Conservation (phyloP, 208 protist genomes). For the Acanthamoeba culbertsoni region DNA sequence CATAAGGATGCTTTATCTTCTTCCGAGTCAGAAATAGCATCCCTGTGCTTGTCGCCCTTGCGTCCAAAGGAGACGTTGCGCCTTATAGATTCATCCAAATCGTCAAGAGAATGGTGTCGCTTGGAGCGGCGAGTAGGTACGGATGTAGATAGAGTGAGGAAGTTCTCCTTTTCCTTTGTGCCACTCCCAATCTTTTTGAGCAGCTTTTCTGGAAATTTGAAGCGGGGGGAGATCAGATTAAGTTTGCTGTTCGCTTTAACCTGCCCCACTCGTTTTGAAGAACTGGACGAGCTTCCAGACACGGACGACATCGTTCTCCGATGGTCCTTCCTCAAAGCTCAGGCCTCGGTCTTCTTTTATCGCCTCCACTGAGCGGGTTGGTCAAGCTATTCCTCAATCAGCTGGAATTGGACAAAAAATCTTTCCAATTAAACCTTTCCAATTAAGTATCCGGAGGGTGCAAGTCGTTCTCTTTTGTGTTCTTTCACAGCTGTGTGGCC, state of each 20-base stretch:
- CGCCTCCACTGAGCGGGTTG: too few relatives aligned
- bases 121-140: background rate
- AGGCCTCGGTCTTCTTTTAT: too few relatives aligned
- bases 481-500: too few relatives aligned
- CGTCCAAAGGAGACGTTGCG: constrained; percentile 33
- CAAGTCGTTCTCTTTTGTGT: too few relatives aligned
- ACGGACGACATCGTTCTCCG: too few relatives aligned
- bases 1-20: constrained; percentile 14
- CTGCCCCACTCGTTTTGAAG: background rate
- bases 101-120: constrained; percentile 21
- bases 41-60: background rate
- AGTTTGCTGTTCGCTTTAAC: constrained; percentile 35
- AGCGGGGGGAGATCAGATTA: constrained; percentile 38
- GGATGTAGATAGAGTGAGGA: constrained; percentile 10
- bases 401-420: too few relatives aligned
- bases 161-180: background rate
- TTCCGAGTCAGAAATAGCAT: background rate
- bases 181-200: constrained; percentile 5
- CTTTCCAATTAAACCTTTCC: too few relatives aligned
- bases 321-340: too few relatives aligned
- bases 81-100: background rate
- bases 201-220: constrained; percentile 16
- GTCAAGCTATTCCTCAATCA: too few relatives aligned
- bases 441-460: too few relatives aligned
- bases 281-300: background rate